A percentile compares a stretch with the other conserved stretches of the same genome.
Evolutionary conservation across 208 protist species (phyloP).

Genomic region (Phytomonas sp.): DNA sequence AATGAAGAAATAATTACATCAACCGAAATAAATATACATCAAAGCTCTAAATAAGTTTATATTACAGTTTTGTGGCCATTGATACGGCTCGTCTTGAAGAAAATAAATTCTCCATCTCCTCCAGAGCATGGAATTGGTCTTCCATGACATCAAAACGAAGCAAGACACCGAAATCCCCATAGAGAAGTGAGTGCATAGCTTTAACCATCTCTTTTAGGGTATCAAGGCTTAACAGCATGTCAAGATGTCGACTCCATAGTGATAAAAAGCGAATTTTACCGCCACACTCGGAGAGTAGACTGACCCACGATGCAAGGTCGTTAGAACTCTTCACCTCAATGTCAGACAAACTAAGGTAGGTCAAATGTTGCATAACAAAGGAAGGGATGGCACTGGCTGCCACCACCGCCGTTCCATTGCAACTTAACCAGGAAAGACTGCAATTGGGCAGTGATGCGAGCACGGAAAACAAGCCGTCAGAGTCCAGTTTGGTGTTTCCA

Average conservation of each 20-base stretch:
- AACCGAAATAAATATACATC: constrained; percentile 3
- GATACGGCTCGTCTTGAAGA: constrained; percentile 20
- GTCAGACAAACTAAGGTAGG: constrained; percentile 40
- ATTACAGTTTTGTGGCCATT: background rate
- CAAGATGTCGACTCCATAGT: constrained; percentile 55
- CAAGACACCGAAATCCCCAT: constrained; percentile 57
- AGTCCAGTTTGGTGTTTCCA: constrained; percentile 36
- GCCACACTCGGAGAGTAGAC: constrained; percentile 15
- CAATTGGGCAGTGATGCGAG: constrained; percentile 19
- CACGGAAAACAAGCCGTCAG: constrained; percentile 18
- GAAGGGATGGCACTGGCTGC: constrained; percentile 19
- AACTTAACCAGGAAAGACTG: constrained; percentile 28
- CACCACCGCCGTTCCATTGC: constrained; percentile 27
- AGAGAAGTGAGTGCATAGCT: constrained; percentile 28
- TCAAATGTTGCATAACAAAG: constrained; percentile 23
- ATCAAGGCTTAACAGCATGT: constrained; percentile 33
- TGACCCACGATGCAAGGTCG: constrained; percentile 22
- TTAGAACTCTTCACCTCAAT: constrained; percentile 20
- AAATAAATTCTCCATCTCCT: constrained; percentile 41
- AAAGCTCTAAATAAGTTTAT: constrained; percentile 14
- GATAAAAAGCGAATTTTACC: constrained; percentile 30
- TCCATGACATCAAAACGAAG: constrained; percentile 35
- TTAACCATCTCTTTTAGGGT: constrained; percentile 21
- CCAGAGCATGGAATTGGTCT: constrained; percentile 30
- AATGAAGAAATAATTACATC: constrained; percentile 6